Evolutionary conservation across 1,284 basidiomycete species (phyloP).

Genomic region (Taiwanofungus camphoratus): DNA sequence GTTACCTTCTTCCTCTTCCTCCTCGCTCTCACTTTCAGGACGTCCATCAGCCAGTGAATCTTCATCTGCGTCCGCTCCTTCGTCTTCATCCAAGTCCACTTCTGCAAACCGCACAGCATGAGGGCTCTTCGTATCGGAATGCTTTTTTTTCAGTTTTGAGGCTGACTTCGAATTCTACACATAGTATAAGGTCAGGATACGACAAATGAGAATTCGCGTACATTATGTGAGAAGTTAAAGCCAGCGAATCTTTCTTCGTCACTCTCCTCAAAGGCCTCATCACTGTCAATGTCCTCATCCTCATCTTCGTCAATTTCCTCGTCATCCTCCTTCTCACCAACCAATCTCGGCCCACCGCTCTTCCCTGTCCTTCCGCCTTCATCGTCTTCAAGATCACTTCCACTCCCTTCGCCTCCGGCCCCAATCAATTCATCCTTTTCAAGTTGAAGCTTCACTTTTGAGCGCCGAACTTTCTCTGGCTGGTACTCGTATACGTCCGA

Average conservation of each 20-base stretch:
- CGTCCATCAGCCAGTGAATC: constrained; percentile 29
- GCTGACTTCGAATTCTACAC: constrained; percentile 12
- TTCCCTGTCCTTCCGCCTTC: constrained; percentile 26
- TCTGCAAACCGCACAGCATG: constrained; percentile 42
- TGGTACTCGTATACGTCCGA: constrained; percentile 61
- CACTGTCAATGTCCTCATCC: constrained; percentile 77
- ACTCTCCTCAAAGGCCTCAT: constrained; percentile 76
- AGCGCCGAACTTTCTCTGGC: constrained; percentile 48
- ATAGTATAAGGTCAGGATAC: neutral
- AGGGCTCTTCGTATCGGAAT: constrained; percentile 9
- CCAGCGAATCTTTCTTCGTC: constrained; percentile 78
- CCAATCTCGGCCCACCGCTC: constrained; percentile 43
- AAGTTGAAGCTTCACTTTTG: constrained; percentile 47
- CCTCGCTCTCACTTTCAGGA: constrained; percentile 30
- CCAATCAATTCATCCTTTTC: constrained; percentile 51
- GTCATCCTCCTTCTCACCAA: constrained; percentile 56
- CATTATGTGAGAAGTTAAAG: constrained; percentile 48
- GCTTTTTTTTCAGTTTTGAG: constrained; percentile 22
- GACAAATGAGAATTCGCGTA: constrained; percentile 23
- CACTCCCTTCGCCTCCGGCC: constrained; percentile 33
- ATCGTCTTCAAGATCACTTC: constrained; percentile 30
- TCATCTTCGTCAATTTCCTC: constrained; percentile 54
- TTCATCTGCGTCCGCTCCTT: constrained; percentile 35
- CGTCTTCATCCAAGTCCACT: constrained; percentile 65
- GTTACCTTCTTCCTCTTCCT: constrained; percentile 46